Percentiles rank a stretch among this genome's conserved stretches.
phyloP scores from a whole-genome alignment of 306 rosid species.

The Prunus mira region DNA sequence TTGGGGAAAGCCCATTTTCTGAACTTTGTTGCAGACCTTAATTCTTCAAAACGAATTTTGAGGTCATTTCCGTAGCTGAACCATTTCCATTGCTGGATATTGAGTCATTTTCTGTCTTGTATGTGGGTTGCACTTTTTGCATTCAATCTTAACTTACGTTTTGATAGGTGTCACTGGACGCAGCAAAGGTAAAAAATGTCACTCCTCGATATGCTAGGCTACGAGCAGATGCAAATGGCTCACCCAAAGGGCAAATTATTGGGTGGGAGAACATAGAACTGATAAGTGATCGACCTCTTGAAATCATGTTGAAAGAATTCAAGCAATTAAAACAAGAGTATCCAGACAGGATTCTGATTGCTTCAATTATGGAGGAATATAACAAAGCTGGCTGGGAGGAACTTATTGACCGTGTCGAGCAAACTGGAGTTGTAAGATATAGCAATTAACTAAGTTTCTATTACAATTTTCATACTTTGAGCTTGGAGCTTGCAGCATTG shows the following conservation, averaged over 20 bases:
- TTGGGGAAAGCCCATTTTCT: neutral
- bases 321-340: slow-evolving; percentile 80
- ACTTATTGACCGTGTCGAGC: slow-evolving; percentile 90
- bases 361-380: slow-evolving; percentile 98
- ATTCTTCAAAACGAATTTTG: neutral
- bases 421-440: slow-evolving; percentile 86
- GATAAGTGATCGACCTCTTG: slow-evolving; percentile 90
- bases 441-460: slow-evolving; percentile 10
- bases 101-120: neutral
- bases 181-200: slow-evolving; percentile 83
- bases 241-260: slow-evolving; percentile 74
- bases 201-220: slow-evolving; percentile 94
- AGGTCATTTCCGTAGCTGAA: neutral
- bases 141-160: slow-evolving; percentile 7
- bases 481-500: neutral
- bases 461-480: neutral
- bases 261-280: slow-evolving; percentile 97
- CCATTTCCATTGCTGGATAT: too few species aligned
- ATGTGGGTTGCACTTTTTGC: neutral
- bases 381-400: slow-evolving; percentile 93
- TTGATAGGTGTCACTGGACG: slow-evolving; percentile 86
- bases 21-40: neutral
- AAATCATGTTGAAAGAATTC: slow-evolving; percentile 84
- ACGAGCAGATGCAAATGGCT: slow-evolving; percentile 67
- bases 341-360: slow-evolving; percentile 90